Conservation (phyloP, 179 eudicot species). For the Amaranthus tricolor region DNA sequence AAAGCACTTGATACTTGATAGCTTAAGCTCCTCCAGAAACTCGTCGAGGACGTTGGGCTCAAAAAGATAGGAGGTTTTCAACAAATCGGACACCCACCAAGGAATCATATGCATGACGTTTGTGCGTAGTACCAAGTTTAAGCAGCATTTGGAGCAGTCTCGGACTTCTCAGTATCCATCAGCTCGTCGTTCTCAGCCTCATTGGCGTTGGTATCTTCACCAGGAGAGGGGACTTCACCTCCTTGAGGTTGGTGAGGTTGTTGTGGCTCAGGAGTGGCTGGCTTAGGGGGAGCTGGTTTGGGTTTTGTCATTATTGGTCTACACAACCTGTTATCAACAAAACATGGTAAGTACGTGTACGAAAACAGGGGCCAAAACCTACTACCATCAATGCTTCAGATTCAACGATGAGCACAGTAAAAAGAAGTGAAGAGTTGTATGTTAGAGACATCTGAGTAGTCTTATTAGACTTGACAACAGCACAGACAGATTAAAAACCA, state of each 20-base stretch:
- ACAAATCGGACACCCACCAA: not conserved
- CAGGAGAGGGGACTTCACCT: slow-evolving; percentile 37
- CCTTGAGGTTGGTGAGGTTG: slow-evolving; percentile 37
- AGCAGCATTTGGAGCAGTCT: slow-evolving; percentile 24
- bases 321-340: slow-evolving; percentile 44
- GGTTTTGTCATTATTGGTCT: slow-evolving; percentile 76
- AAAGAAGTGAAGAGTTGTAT: too few relatives aligned
- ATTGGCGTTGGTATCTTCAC: slow-evolving; percentile 23
- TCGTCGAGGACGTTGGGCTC: slow-evolving; percentile 1
- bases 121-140: slow-evolving; percentile 12
- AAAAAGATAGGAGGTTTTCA: slow-evolving; percentile 2
- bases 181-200: slow-evolving; percentile 25
- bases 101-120: not conserved
- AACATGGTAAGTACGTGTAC: not conserved
- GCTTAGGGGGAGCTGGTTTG: slow-evolving; percentile 62
- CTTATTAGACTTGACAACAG: too few relatives aligned
- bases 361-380: not conserved
- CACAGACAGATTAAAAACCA: not conserved
- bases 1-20: slow-evolving; percentile 9
- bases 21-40: not conserved
- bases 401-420: too few relatives aligned
- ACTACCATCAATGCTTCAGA: too few relatives aligned
- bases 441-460: too few relatives aligned
- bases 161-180: slow-evolving; percentile 36
- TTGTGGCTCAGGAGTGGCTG: slow-evolving; percentile 47